phyloP scores from a whole-genome alignment of 1,284 basidiomycete species.

The Entoloma clypeatum region DNA sequence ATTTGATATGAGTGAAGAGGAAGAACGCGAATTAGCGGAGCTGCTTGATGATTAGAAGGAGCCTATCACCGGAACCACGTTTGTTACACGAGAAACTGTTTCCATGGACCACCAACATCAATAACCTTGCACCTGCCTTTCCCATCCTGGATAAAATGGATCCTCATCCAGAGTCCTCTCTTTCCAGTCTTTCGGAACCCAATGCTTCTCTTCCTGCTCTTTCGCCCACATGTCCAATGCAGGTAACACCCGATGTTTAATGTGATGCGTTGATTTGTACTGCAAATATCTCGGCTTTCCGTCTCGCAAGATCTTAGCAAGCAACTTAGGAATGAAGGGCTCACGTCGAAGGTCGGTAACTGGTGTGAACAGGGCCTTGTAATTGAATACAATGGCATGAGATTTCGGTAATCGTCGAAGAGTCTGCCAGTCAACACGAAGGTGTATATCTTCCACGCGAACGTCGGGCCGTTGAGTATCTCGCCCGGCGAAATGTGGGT shows the following conservation, averaged over 20 bases:
- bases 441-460: constrained; percentile 35
- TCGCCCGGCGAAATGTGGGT: constrained; percentile 32
- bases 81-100: background rate
- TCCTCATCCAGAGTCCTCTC: constrained; percentile 45
- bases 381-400: constrained; percentile 47
- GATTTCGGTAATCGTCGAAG: constrained; percentile 45
- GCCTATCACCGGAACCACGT: background rate
- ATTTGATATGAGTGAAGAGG: constrained; percentile 62
- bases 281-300: constrained; percentile 35
- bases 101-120: background rate
- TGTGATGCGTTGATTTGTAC: constrained; percentile 41
- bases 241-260: constrained; percentile 42
- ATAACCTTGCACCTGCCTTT: constrained; percentile 3
- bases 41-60: constrained; percentile 47
- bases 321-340: constrained; percentile 42
- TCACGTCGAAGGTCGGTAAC: constrained; percentile 39
- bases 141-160: constrained; percentile 48
- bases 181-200: constrained; percentile 44
- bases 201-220: constrained; percentile 43
- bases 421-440: constrained; percentile 54
- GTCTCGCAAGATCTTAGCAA: constrained; percentile 39
- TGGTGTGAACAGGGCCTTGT: constrained; percentile 49
- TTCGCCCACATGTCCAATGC: constrained; percentile 41
- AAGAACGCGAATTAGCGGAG: constrained; percentile 78
- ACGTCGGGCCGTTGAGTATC: constrained; percentile 33